A percentile compares a stretch with the other conserved stretches of the same genome.
phyloP scores from a whole-genome alignment of 1,284 basidiomycete genomes.

The Naganishia liquefaciens region DNA sequence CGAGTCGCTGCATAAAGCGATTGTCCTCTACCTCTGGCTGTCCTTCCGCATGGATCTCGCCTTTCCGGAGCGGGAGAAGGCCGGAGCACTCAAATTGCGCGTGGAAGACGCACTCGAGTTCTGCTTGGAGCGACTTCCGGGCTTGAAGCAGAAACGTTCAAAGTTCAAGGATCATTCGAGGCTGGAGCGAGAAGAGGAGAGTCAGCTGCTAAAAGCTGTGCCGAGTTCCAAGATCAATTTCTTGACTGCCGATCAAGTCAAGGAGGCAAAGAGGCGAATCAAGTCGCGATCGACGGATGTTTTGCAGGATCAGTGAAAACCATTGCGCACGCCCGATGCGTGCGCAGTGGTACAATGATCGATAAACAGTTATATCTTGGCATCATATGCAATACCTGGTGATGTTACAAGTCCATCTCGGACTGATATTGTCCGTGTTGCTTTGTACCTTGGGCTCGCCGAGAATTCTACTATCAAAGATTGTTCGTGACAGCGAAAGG shows the following conservation, averaged over 20 bases:
- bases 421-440: background rate
- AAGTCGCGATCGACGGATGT: conserved; percentile 22
- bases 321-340: background rate
- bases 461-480: background rate
- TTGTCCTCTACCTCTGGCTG: conserved; percentile 87
- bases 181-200: conserved; percentile 24
- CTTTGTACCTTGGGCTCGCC: background rate
- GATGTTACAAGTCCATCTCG: background rate
- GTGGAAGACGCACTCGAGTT: conserved; percentile 69
- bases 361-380: background rate
- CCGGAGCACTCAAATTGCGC: conserved; percentile 63
- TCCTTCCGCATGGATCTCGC: conserved; percentile 72
- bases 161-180: conserved; percentile 26
- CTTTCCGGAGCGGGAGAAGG: conserved; percentile 65
- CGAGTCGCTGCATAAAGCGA: conserved; percentile 77
- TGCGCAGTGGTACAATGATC: background rate
- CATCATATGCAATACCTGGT: background rate
- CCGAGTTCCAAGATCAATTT: conserved; percentile 26
- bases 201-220: conserved; percentile 6
- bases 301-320: conserved; percentile 4
- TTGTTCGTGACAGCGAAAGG: conserved; percentile 3
- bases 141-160: conserved; percentile 38
- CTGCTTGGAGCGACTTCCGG: conserved; percentile 51
- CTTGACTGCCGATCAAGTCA: conserved; percentile 21
- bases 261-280: conserved; percentile 21